Evolutionary conservation across 75 land plant genomes (phyloP).

Genomic region (Adiantum capillusveneris): DNA sequence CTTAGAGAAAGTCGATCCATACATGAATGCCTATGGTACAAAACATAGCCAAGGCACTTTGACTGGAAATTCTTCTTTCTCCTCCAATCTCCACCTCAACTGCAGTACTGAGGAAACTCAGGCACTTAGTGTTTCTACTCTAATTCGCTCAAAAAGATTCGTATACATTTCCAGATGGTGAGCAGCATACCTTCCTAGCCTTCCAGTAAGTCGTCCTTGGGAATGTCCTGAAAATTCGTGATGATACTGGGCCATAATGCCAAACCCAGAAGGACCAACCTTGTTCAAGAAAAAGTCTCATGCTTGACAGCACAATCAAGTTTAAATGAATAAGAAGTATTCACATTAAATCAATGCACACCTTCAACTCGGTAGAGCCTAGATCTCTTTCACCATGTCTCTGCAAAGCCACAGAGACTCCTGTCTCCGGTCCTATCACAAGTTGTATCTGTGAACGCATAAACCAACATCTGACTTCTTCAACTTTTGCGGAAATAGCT

Average conservation of each 20-base stretch:
- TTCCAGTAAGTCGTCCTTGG: constrained; percentile 72
- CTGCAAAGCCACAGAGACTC: constrained; percentile 72
- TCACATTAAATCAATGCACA: constrained; percentile 15
- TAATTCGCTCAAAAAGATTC: too few species aligned
- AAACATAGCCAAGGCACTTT: constrained; percentile 68
- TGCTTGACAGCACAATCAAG: too few species aligned
- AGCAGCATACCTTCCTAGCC: constrained; percentile 80
- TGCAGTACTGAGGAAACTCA: constrained; percentile 48
- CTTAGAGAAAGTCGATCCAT: background rate
- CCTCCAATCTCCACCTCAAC: constrained; percentile 91
- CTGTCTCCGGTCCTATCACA: constrained; percentile 60
- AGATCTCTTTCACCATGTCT: constrained; percentile 63
- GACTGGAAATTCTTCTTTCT: constrained; percentile 76
- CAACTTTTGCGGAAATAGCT: too few species aligned
- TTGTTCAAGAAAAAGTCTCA: constrained; percentile 9
- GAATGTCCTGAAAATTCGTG: constrained; percentile 73
- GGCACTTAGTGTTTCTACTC: background rate
- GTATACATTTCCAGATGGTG: too few species aligned
- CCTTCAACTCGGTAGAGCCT: constrained; percentile 83
- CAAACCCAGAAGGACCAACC: constrained; percentile 68
- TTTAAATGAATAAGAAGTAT: constrained; percentile 3
- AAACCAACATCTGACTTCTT: too few species aligned
- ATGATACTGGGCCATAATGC: constrained; percentile 60
- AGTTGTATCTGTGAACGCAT: constrained; percentile 72
- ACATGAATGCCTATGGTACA: constrained; percentile 81